phyloP scores from a whole-genome alignment of 495 filamentous ascomycete species.

The Lasiosphaeria miniovina region DNA sequence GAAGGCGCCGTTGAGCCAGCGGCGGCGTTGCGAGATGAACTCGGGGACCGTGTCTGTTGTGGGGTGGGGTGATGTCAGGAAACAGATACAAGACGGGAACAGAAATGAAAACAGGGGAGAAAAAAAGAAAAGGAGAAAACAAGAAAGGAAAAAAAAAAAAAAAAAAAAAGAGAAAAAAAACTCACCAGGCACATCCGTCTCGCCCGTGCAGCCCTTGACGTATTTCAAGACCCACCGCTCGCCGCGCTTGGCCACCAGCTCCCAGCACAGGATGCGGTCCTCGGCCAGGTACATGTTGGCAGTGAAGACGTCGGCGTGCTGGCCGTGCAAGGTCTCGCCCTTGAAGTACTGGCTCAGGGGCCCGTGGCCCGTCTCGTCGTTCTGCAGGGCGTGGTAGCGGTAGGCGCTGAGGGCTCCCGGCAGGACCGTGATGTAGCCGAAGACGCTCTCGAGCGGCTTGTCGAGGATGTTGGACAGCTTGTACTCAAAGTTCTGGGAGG shows the following conservation, averaged over 20 bases:
- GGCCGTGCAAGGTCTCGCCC: constrained; percentile 93
- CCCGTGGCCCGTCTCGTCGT: constrained; percentile 92
- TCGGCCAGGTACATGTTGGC: constrained; percentile 99
- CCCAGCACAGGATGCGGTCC: constrained; percentile 98
- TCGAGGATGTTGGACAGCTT: constrained; percentile 99
- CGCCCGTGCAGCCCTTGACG: constrained; percentile 90
- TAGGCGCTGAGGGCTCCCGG: constrained; percentile 95
- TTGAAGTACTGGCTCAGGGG: constrained; percentile 99
- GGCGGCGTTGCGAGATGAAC: constrained; percentile 90
- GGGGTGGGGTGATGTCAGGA: constrained; percentile 8
- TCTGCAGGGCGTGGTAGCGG: constrained; percentile 93
- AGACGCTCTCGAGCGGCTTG: constrained; percentile 94
- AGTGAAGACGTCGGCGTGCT: constrained; percentile 97
- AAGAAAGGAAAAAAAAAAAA: constrained; percentile 8
- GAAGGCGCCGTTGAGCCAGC: constrained; percentile 98
- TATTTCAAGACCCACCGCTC: constrained; percentile 98
- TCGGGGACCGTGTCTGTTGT: constrained; percentile 70
- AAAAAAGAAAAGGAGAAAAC: constrained; percentile 1
- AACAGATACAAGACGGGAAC: neutral
- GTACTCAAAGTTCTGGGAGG: constrained; percentile 98
- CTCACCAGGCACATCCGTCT: constrained; percentile 94
- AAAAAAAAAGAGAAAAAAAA: constrained; percentile 8
- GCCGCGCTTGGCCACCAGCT: constrained; percentile 91
- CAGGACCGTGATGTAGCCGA: constrained; percentile 96
- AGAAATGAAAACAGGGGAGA: neutral